Evolutionary conservation across 2,329 filamentous ascomycete genomes (phyloP), one percentile per base, ranked within the genome.

Genomic region (Teratosphaeria epicoccoides): DNA sequence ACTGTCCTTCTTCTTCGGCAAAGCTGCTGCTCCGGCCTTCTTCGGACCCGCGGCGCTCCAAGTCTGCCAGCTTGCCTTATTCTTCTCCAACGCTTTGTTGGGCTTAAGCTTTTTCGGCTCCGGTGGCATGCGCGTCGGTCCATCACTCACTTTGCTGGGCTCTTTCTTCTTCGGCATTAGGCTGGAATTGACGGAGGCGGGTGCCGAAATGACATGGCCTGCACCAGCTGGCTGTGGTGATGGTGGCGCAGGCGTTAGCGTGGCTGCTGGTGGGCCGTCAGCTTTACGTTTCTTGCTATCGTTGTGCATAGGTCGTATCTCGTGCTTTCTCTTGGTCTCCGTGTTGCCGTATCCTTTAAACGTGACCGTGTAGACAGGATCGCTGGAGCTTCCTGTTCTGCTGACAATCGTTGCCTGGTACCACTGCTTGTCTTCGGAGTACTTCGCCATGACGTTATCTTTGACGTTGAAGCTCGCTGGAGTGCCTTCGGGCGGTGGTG

Each of bases 21-120:
- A 37, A 7, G 49, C 56, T 20, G 55, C 55, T 4, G 54, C 22
- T 2, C 52, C 58, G 9, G 59, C 49, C 55, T 66, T 66, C 58
- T 66, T 66, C 24, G 65, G 67, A 11, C 76, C 75, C 68, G 94
- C 95, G 64, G 78, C 76, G 58, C 83, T 86, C 69, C 95, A 98
- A 57, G 94, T 87, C 67, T 96, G 86, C 93, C 93, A 98, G 67
- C 93, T 95, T 64, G 74, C 87, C 75, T 95, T 95, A 64, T 86
- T 85, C 57, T 83, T 87, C 73, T 97, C 91, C 23, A 97, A 78
- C 66, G 94, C 88, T 68, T 90, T 93, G 55, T 84, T 93, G 62
- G 91, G 91, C 73, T 95, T 95, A 53, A 91, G 80, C 69, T 82
- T 82, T 68, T 91, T 93, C 33, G 82, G 80, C 56, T 80, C 74